Conservation (phyloP, 306 rosid species). For the Boehmeria nivea region DNA sequence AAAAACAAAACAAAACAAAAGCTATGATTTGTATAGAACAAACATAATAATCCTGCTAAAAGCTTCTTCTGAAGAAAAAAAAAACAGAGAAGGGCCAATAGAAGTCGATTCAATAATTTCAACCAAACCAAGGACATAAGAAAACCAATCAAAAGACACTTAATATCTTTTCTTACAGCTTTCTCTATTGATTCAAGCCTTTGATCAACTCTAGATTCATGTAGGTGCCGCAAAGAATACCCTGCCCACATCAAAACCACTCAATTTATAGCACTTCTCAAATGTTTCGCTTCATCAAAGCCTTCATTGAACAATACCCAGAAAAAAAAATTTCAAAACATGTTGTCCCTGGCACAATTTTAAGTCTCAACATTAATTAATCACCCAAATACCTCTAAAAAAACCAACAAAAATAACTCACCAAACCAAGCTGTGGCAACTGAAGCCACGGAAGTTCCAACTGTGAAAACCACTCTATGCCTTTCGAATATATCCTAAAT, state of each 20-base stretch:
- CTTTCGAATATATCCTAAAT: constrained; percentile 76
- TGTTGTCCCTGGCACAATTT: too few relatives aligned
- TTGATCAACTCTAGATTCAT: constrained; percentile 57
- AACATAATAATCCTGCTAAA: too few relatives aligned
- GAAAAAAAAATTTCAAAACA: neutral
- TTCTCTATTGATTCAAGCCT: constrained; percentile 85
- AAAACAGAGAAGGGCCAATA: too few relatives aligned
- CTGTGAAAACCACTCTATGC: constrained; percentile 75
- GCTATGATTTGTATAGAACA: too few relatives aligned
- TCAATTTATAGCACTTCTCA: neutral
- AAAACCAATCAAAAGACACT: neutral
- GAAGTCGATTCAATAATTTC: too few relatives aligned
- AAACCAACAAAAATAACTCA: constrained; percentile 16
- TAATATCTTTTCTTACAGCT: constrained; percentile 35
- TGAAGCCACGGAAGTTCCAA: constrained; percentile 86
- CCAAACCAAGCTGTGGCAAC: constrained; percentile 84
- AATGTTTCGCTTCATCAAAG: neutral
- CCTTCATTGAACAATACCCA: neutral
- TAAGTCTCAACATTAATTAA: neutral
- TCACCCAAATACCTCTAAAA: neutral
- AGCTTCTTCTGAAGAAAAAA: too few relatives aligned
- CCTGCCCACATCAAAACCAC: constrained; percentile 37
- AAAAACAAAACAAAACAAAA: too few relatives aligned
- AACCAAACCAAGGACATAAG: neutral
- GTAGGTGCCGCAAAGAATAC: constrained; percentile 70